phyloP scores from a whole-genome alignment of 78 protist species.

The Pelomyxa schiedti region DNA sequence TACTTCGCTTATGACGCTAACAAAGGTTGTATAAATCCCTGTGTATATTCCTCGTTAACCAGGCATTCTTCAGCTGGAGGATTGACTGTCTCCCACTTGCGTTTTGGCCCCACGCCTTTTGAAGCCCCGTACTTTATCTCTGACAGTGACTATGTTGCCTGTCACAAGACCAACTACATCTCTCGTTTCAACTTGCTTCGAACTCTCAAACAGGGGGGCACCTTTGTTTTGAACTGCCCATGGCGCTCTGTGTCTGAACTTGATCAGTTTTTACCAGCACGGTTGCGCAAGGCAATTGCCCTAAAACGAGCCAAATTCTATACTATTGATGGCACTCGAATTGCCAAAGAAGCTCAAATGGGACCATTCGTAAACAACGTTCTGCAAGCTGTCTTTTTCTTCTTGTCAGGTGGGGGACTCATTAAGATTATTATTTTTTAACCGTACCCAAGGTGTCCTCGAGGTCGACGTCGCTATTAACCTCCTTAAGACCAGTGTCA shows the following conservation, averaged over 20 bases:
- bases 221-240: conserved; percentile 42
- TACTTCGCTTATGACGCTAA: conserved; percentile 65
- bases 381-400: conserved; percentile 62
- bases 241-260: conserved; percentile 14
- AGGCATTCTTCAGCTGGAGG: too few species aligned
- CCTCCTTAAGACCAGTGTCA: conserved; percentile 30
- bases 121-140: conserved; percentile 27
- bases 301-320: conserved; percentile 25
- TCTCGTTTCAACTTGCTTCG: not conserved
- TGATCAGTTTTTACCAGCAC: conserved; percentile 21
- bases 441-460: too few species aligned
- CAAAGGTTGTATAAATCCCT: too few species aligned
- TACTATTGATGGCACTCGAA: conserved; percentile 36
- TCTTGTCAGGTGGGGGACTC: conserved; percentile 34
- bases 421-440: too few species aligned
- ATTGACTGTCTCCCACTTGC: conserved; percentile 57
- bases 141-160: conserved; percentile 56
- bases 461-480: conserved; percentile 47
- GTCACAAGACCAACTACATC: conserved; percentile 24
- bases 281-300: conserved; percentile 18
- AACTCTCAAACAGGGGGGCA: conserved; percentile 2
- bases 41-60: too few species aligned
- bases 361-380: conserved; percentile 46
- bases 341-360: conserved; percentile 30
- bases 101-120: conserved; percentile 53